phyloP scores from a whole-genome alignment of 2,329 filamentous ascomycete genomes.

The Aspergillus tanneri region DNA sequence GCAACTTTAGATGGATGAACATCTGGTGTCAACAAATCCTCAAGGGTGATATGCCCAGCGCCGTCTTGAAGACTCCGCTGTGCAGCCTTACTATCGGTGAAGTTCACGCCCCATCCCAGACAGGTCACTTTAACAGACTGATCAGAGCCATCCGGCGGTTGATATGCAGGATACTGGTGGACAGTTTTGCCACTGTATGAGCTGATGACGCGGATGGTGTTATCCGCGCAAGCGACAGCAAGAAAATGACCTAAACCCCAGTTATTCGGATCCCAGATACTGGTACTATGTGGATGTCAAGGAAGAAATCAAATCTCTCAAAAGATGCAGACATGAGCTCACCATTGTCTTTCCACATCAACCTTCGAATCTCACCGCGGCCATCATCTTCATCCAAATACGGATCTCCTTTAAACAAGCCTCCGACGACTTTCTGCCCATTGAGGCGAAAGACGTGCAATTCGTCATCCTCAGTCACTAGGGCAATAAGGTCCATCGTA shows the following conservation, averaged over 20 bases:
- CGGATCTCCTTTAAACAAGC: constrained; percentile 40
- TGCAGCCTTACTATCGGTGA: constrained; percentile 50
- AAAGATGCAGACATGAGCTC: constrained; percentile 23
- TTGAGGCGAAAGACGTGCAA: constrained; percentile 77
- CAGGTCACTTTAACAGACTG: constrained; percentile 41
- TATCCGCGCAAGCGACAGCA: constrained; percentile 81
- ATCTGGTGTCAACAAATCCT: constrained; percentile 44
- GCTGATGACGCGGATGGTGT: constrained; percentile 71
- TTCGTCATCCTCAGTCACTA: constrained; percentile 65
- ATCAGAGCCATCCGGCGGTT: constrained; percentile 17
- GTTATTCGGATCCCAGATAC: not conserved
- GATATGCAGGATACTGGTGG: constrained; percentile 59
- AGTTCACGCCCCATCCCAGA: constrained; percentile 56
- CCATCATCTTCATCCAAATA: constrained; percentile 45
- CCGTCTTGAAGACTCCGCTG: constrained; percentile 42
- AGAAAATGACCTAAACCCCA: constrained; percentile 58
- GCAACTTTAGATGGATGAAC: constrained; percentile 37
- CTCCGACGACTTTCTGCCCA: constrained; percentile 66
- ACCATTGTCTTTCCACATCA: constrained; percentile 71
- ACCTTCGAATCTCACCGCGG: constrained; percentile 40
- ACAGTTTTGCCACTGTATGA: constrained; percentile 79
- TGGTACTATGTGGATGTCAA: not conserved
- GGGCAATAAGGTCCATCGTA: constrained; percentile 76
- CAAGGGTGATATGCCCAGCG: constrained; percentile 37
- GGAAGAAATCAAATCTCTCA: constrained; percentile 4